These are phyloP conservation scores for Tetraselmis chui DNA, from an alignment of 139 green algal species.

Conservation along the genomic window DNA sequence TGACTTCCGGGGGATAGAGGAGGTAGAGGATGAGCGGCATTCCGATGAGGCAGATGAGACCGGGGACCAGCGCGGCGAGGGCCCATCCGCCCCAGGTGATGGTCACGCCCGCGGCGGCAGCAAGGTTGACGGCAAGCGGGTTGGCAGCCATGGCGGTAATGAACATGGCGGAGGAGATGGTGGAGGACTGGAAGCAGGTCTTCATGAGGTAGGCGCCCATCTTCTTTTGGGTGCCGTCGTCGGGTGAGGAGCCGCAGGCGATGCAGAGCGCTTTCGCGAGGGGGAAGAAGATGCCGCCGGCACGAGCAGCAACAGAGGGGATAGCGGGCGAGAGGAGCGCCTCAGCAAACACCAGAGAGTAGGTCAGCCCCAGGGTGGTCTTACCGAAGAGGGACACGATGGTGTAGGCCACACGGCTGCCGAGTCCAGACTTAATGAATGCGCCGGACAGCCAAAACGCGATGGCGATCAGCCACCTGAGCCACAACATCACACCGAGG, in stretches of 20 bases:
- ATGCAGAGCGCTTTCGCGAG: slow-evolving; percentile 94
- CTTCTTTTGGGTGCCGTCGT: slow-evolving; percentile 89
- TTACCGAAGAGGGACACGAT: slow-evolving; percentile 93
- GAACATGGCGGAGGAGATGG: slow-evolving; percentile 94
- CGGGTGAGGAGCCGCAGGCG: slow-evolving; percentile 84
- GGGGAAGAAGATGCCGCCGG: slow-evolving; percentile 97
- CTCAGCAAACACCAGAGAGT: slow-evolving; percentile 92
- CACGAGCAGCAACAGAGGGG: slow-evolving; percentile 88
- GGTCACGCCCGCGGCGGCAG: slow-evolving; percentile 62
- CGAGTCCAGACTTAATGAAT: slow-evolving; percentile 98
- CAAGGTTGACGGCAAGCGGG: slow-evolving; percentile 94
- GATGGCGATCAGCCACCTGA: slow-evolving; percentile 93
- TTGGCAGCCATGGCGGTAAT: slow-evolving; percentile 99
- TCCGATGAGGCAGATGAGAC: slow-evolving; percentile 70
- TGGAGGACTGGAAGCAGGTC: slow-evolving; percentile 90
- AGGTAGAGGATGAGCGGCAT: slow-evolving; percentile 91
- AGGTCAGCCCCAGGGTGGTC: slow-evolving; percentile 95
- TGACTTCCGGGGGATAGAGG: slow-evolving; percentile 89
- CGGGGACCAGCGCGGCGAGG: slow-evolving; percentile 82
- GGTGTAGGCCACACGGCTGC: slow-evolving; percentile 93
- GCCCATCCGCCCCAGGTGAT: slow-evolving; percentile 95
- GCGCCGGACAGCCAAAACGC: slow-evolving; percentile 96
- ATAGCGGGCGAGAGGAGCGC: slow-evolving; percentile 96
- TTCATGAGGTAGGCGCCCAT: slow-evolving; percentile 98
- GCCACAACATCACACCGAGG: no score